A percentile compares a stretch with the other conserved stretches of the same genome.
phyloP scores from a whole-genome alignment of 257 asterid species.

The Fraxinus quadrangulata region DNA sequence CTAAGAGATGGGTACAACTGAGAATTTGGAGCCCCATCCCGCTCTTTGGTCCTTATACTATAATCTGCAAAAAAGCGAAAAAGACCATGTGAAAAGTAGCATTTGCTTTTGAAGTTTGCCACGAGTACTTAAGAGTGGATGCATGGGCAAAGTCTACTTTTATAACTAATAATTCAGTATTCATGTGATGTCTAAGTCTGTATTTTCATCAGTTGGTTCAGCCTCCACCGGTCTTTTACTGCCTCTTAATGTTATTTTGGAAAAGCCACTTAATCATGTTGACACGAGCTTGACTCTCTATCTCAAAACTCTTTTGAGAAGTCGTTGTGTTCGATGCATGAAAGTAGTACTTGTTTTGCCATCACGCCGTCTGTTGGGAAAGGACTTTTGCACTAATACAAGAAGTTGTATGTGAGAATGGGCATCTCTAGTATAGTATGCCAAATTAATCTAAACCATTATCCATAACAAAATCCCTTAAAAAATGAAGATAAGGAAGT shows the following conservation, averaged over 20 bases:
- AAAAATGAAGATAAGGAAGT: no score
- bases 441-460: not conserved
- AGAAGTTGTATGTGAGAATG: no score
- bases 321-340: no score
- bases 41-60: not conserved
- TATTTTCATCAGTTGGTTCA: not conserved
- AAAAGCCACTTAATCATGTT: not conserved
- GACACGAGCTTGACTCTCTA: not conserved
- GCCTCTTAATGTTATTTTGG: not conserved
- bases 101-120: not conserved
- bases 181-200: not conserved
- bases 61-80: not conserved
- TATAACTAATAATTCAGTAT: slow-evolving; percentile 3
- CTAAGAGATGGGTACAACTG: no score
- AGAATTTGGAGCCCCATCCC: no score
- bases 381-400: no score
- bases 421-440: no score
- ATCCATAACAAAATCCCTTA: no score
- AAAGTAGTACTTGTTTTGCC: not conserved
- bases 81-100: not conserved
- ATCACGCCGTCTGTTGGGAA: no score
- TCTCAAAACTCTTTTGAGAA: no score
- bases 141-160: slow-evolving; percentile 13
- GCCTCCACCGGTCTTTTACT: not conserved
- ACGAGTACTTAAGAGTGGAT: not conserved